Conservation (phyloP, 2,329 filamentous ascomycete species). For the Penicillium sp. region DNA sequence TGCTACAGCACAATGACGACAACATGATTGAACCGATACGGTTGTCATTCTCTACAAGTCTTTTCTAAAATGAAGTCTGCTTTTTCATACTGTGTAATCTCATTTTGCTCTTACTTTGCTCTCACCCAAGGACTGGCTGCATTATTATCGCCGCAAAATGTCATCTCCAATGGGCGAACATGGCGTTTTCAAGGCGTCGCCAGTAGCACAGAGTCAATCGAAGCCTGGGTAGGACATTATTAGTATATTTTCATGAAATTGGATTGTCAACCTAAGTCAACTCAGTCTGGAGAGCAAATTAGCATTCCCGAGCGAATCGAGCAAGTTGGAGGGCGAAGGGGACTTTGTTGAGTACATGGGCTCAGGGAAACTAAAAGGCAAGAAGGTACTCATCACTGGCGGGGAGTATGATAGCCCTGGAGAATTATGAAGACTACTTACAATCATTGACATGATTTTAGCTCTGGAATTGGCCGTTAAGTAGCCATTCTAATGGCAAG, state of each 20-base stretch:
- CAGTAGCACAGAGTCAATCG: conserved; percentile 30
- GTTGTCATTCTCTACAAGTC: not conserved
- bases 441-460: conserved; percentile 38
- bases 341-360: conserved; percentile 49
- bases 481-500: conserved; percentile 25
- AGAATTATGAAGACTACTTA: conserved; percentile 57
- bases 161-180: conserved; percentile 35
- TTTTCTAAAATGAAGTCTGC: not conserved
- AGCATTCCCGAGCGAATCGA: conserved; percentile 42
- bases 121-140: not conserved
- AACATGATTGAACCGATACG: conserved; percentile 23
- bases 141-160: conserved; percentile 12
- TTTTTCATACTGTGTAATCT: not conserved
- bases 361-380: conserved; percentile 57
- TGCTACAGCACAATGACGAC: conserved; percentile 36
- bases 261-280: not conserved
- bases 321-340: conserved; percentile 39
- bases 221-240: conserved; percentile 35
- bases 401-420: conserved; percentile 57
- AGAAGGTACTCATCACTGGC: conserved; percentile 62
- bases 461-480: conserved; percentile 24
- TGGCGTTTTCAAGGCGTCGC: conserved; percentile 30
- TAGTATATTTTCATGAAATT: no score
- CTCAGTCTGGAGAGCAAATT: conserved; percentile 30
- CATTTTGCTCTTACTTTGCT: not conserved